Evolutionary conservation across 2,329 filamentous ascomycete genomes (phyloP), one percentile per base, ranked within the genome.

Genomic region (Alternaria solani): DNA sequence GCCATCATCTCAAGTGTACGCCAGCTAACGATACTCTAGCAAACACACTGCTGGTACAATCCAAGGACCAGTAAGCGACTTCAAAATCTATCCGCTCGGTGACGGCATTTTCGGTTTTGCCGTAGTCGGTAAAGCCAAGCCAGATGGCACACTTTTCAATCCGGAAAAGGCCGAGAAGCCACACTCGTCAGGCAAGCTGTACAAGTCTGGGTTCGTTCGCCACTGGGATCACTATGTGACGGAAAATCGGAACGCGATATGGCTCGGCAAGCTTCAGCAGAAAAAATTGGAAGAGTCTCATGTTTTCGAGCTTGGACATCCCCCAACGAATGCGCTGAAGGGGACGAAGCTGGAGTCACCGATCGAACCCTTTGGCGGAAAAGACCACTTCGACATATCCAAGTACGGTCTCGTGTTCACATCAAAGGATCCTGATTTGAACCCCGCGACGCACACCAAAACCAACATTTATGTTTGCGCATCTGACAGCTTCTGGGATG

Each of bases 151-250:
- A 1, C 84, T 95, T 26, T 89, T 89, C 79, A 91, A 91, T 73
- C 82, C 87, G 12, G 83, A 88, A 38, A 82, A 84, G 14, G 87
- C 86, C 38, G 80, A 86, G 63, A 87, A 88, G 71, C 81, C 86
- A 2, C 79, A 83, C 25, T 89, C 89, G 20, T 86, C 87, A 4
- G 92, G 87, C 28, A 89, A 86, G 69, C 85, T 93, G 23, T 95
- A 95, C 77, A 87, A 87, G 20, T 87, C 86, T 48, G 86, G 94
- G 26, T 95, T 92, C 71, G 91, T 92, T 28, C 87, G 92, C 14
- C 91, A 96, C 72, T 96, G 92, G 92, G 92, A 96, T 74, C 78
- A 85, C n/a, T 96, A 90, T 79, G 82, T 88, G 26, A 88, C 86
- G 1, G 85, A 88, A 46, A 89, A 91, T 70, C 87, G 85, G 62